A percentile compares a stretch with the other conserved stretches of the same genome.
These are phyloP conservation scores for Zoysia japonica DNA, from an alignment of 176 grass and related monocot genomes.

Conservation along the genomic window DNA sequence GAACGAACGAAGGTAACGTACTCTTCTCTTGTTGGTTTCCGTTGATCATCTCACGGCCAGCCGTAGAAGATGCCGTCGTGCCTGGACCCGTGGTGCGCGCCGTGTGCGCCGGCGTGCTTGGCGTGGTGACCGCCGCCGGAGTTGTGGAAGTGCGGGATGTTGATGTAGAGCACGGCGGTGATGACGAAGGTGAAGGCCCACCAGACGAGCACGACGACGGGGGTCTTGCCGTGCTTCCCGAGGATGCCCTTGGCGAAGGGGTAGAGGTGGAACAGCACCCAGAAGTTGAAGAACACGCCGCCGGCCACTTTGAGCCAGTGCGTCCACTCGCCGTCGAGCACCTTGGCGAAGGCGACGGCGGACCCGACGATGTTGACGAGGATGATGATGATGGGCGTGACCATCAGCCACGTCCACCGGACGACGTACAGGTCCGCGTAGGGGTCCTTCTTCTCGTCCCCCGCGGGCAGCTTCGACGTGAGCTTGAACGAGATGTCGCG, in stretches of 20 bases:
- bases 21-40: background rate
- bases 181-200: conserved; percentile 86
- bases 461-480: conserved; percentile 63
- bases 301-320: conserved; percentile 88
- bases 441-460: conserved; percentile 83
- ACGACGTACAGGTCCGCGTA: conserved; percentile 88
- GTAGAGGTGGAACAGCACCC: conserved; percentile 92
- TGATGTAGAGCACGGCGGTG: conserved; percentile 84
- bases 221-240: conserved; percentile 71
- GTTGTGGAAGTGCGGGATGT: conserved; percentile 61
- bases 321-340: conserved; percentile 72
- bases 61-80: background rate
- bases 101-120: background rate
- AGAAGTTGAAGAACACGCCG: conserved; percentile 96
- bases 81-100: conserved; percentile 16
- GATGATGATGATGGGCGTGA: conserved; percentile 71
- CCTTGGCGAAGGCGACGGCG: conserved; percentile 75
- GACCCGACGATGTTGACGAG: conserved; percentile 77
- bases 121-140: conserved; percentile 5
- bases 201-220: conserved; percentile 79
- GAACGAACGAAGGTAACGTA: conserved; percentile 14
- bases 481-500: conserved; percentile 86
- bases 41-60: conserved; percentile 36
- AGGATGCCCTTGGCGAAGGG: conserved; percentile 88
- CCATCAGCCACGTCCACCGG: conserved; percentile 74